Evolutionary conservation across 192 early-diverging fungal species (phyloP).

Genomic region (Coemansia umbellata): DNA sequence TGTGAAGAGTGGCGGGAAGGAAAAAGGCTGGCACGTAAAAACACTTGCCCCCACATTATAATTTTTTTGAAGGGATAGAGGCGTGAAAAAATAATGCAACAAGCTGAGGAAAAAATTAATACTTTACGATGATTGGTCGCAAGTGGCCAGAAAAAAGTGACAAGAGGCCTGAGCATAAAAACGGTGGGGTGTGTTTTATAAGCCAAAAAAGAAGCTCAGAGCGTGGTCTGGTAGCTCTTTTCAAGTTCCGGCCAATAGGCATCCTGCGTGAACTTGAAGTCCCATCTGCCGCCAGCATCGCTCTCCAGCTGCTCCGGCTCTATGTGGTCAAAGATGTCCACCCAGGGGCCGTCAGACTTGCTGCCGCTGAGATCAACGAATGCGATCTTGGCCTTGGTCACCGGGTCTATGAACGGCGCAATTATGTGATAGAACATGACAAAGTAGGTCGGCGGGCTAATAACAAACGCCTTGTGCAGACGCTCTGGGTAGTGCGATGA

Average conservation of each 20-base stretch:
- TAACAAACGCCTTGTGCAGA: constrained; percentile 59
- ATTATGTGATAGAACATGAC: constrained; percentile 76
- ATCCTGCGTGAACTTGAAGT: constrained; percentile 64
- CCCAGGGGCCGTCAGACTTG: constrained; percentile 27
- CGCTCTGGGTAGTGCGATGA: constrained; percentile 87
- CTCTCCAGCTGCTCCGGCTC: constrained; percentile 48
- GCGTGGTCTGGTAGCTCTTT: constrained; percentile 9
- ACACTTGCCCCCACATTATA: no score
- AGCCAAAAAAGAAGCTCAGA: not conserved
- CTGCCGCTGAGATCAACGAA: constrained; percentile 65
- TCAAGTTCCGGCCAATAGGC: constrained; percentile 62
- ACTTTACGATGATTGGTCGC: no score
- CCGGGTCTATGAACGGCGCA: constrained; percentile 86
- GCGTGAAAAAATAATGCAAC: no score
- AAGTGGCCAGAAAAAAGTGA: not conserved
- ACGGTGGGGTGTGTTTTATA: not conserved
- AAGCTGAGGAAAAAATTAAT: no score
- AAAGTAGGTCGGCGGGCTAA: constrained; percentile 82
- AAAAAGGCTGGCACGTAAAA: no score
- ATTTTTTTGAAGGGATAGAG: no score
- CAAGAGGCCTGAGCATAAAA: no score
- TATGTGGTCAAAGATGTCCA: constrained; percentile 23
- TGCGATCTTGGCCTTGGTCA: constrained; percentile 81
- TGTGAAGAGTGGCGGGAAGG: no score
- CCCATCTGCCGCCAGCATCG: constrained; percentile 66